Evolutionary conservation across 2,329 filamentous ascomycete genomes (phyloP).

Genomic region (Diaporthe australafricana): DNA sequence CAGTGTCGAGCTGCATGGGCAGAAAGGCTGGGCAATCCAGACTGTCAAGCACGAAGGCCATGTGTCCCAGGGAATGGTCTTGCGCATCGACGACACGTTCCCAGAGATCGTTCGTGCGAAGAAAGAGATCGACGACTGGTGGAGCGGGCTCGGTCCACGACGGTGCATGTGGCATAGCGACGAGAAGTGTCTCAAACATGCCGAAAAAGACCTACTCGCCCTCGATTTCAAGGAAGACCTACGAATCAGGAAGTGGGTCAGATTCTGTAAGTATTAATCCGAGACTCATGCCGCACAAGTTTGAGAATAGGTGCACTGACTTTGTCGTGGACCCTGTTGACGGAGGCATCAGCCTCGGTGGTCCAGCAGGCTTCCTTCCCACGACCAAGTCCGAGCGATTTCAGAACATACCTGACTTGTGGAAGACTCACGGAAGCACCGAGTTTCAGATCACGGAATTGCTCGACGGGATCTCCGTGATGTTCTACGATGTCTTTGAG

Average conservation of each 20-base stretch:
- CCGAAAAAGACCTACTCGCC: neutral
- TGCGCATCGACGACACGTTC: neutral
- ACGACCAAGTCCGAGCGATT: neutral
- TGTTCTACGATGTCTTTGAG: neutral
- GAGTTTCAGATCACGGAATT: constrained; percentile 11
- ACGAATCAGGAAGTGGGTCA: neutral
- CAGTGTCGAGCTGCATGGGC: neutral
- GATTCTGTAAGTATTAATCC: neutral
- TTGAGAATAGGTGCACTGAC: neutral
- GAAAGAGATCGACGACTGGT: neutral
- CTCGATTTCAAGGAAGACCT: neutral
- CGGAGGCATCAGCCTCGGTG: neutral
- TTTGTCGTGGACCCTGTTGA: neutral
- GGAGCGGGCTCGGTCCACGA: too few species aligned
- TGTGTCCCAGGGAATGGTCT: neutral
- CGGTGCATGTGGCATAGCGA: too few species aligned
- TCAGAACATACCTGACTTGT: neutral
- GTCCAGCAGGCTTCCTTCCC: neutral
- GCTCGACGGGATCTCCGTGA: neutral
- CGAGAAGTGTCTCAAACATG: too few species aligned
- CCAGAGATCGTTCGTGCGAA: neutral
- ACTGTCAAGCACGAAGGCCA: neutral
- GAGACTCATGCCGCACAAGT: neutral
- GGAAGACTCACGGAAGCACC: neutral
- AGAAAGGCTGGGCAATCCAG: neutral